Conservation (phyloP, 208 protist genomes). For the Trypanosoma caninum region DNA sequence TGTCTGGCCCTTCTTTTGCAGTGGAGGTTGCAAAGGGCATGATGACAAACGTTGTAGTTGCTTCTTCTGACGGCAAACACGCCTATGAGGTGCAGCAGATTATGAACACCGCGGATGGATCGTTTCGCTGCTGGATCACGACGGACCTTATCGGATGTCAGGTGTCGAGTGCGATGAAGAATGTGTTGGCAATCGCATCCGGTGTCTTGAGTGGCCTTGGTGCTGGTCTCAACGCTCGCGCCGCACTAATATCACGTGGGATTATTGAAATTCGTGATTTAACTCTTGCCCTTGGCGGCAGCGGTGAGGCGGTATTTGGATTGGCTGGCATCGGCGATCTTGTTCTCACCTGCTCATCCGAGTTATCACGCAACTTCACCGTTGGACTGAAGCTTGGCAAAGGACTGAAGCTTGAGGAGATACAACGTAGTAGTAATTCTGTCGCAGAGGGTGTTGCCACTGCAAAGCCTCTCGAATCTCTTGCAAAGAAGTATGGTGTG, state of each 20-base stretch:
- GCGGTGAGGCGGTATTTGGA: constrained; percentile 77
- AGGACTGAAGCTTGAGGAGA: constrained; percentile 66
- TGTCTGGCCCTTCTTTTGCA: constrained; percentile 89
- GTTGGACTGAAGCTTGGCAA: constrained; percentile 75
- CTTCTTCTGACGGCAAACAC: constrained; percentile 49
- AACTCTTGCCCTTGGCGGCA: constrained; percentile 69
- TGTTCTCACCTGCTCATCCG: constrained; percentile 85
- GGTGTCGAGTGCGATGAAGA: constrained; percentile 89
- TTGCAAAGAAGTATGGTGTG: constrained; percentile 54
- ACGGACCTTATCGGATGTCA: constrained; percentile 86
- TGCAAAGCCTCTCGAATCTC: constrained; percentile 60
- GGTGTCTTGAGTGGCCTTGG: constrained; percentile 66
- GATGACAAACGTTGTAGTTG: constrained; percentile 77
- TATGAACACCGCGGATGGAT: constrained; percentile 61
- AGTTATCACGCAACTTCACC: constrained; percentile 88
- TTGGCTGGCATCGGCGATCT: constrained; percentile 88
- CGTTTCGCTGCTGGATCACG: constrained; percentile 80
- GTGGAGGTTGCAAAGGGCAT: constrained; percentile 79
- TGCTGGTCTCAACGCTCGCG: constrained; percentile 71
- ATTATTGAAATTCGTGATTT: constrained; percentile 86
- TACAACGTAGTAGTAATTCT: constrained; percentile 53
- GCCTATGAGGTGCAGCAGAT: constrained; percentile 69
- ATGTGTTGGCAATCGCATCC: constrained; percentile 88
- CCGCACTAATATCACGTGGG: constrained; percentile 75
- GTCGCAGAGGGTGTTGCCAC: constrained; percentile 81